Percentiles rank a stretch among this genome's conserved stretches.
Evolutionary conservation across 164 flowering plant genomes (phyloP).

Genomic region (Piper betle): DNA sequence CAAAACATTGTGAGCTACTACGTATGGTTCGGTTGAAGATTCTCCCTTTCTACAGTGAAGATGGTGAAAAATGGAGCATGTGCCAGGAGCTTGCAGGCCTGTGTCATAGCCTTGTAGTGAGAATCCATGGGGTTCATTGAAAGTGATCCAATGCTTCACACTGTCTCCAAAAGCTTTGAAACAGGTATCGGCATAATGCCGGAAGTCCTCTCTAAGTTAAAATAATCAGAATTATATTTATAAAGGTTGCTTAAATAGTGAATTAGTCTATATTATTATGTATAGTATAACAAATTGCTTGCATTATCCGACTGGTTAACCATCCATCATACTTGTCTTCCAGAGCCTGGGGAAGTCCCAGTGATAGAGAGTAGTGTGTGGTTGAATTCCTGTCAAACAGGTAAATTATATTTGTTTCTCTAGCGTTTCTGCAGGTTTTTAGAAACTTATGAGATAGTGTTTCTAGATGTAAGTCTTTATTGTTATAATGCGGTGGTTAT

Average conservation of each 20-base stretch:
- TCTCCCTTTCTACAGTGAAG: slow-evolving; percentile 57
- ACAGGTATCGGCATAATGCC: slow-evolving; percentile 58
- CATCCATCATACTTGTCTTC: slow-evolving; percentile 79
- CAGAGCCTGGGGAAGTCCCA: slow-evolving; percentile 88
- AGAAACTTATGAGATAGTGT: neutral
- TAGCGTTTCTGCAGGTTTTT: neutral
- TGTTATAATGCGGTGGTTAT: neutral
- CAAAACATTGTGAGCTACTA: slow-evolving; percentile 76
- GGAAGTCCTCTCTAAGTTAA: slow-evolving; percentile 57
- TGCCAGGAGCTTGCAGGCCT: slow-evolving; percentile 85
- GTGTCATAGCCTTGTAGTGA: slow-evolving; percentile 64
- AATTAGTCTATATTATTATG: neutral
- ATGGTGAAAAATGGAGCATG: slow-evolving; percentile 69
- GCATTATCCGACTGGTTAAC: slow-evolving; percentile 53
- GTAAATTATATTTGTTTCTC: neutral
- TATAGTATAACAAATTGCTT: slow-evolving; percentile 11
- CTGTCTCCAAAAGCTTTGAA: slow-evolving; percentile 75
- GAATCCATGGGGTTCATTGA: slow-evolving; percentile 80
- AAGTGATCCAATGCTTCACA: slow-evolving; percentile 86
- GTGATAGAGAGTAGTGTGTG: slow-evolving; percentile 73
- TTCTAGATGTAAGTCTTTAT: neutral
- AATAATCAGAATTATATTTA: neutral
- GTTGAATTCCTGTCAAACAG: slow-evolving; percentile 52
- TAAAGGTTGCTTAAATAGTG: neutral
- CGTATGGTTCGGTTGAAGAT: slow-evolving; percentile 73